These are phyloP conservation scores for Eucalyptus sp. DNA, from an alignment of 345 rosid species.

Conservation along the genomic window DNA sequence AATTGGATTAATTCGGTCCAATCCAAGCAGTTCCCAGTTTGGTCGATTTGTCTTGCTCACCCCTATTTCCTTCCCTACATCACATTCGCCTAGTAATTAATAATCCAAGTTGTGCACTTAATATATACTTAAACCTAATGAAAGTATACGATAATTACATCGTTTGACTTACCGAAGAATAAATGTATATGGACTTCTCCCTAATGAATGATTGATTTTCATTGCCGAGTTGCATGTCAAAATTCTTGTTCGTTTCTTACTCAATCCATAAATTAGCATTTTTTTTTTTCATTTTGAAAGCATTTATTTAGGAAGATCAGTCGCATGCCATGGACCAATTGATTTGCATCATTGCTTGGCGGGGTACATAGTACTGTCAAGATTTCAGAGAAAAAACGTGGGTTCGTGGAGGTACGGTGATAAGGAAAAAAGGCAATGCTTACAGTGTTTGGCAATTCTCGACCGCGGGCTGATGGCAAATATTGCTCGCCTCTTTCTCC, in stretches of 20 bases:
- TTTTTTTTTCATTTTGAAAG: neutral
- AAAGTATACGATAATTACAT: neutral
- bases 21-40: rapidly evolving
- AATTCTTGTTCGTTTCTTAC: neutral
- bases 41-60: rapidly evolving
- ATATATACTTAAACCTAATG: neutral
- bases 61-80: neutral
- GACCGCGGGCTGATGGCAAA: neutral
- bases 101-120: neutral
- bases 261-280: neutral
- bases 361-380: neutral
- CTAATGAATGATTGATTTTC: neutral
- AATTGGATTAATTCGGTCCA: rapidly evolving
- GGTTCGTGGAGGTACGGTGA: neutral
- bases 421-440: neutral
- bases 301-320: neutral
- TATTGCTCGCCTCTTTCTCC: neutral
- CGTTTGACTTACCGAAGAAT: neutral
- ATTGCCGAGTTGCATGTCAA: neutral
- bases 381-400: neutral
- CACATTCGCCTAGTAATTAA: neutral
- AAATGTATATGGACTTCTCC: neutral
- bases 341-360: neutral
- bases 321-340: neutral
- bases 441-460: neutral